Evolutionary conservation across 2,329 filamentous ascomycete genomes (phyloP), one percentile per base, ranked within the genome.

Genomic region (Zymoseptoria passerinii): DNA sequence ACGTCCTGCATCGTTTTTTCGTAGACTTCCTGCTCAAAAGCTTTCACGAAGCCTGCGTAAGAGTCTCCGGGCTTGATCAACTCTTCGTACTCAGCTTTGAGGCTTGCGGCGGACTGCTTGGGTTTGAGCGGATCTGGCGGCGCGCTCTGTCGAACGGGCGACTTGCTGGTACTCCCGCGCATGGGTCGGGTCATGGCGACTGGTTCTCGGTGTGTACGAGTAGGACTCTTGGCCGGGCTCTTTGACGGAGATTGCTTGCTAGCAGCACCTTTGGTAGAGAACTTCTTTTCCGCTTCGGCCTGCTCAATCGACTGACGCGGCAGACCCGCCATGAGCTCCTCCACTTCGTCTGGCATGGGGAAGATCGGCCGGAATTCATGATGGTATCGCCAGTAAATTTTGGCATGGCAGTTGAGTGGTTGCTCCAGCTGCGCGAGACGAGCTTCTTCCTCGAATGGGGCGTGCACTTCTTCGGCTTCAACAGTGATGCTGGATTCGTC

Each of bases 361-460:
- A 44, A 44, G 13, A 44, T 16, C 2, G 35, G 35, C 5, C 16
- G 16, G 57, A 48, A 49, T 52, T 16, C 23, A 52, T 55, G 52
- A 52, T 53, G 54, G 23, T 57, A 61, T 40, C 57, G 57, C 59
- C 59, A 61, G 52, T 61, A 61, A 13, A 61, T 56, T n/a, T 61
- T 56, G 29, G 53, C 55, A 29, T 61, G 58, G 52, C 52, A 56
- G 19, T 57, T 56, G 18, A 44, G 53, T 50, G 51, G 48, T 44
- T 18, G 52, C 48, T 3, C 29, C 49, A 48, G 28, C 16, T 49
- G 48, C 48, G 48, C 28, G 50, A 28, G 56, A 7, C 18, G 56
- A 7, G 20, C 53, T 50, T 27, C 6, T 51, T 53, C 53, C 44
- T 50, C 56, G 18, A 18, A 27, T 8, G 13, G 48, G n/a, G 13